A percentile compares a stretch with the other conserved stretches of the same genome.
phyloP scores from a whole-genome alignment of 257 asterid species.

The Petunia secreta region DNA sequence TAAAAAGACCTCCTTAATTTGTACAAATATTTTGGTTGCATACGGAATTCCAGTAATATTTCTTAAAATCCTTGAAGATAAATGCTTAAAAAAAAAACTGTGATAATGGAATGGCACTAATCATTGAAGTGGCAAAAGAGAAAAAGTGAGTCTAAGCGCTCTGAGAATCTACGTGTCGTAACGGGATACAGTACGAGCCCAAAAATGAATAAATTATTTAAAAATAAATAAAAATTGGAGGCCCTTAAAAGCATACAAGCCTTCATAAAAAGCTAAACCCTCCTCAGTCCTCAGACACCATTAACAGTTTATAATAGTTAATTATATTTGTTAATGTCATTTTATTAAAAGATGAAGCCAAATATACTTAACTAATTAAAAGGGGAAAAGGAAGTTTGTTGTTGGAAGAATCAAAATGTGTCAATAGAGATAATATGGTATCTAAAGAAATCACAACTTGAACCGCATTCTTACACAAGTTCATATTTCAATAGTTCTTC shows the following conservation, averaged over 20 bases:
- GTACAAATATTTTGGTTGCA: too few species aligned
- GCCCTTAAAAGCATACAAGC: not conserved
- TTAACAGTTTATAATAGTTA: not conserved
- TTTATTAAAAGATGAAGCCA: not conserved
- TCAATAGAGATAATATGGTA: not conserved
- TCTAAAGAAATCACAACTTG: not conserved
- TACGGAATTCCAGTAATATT: too few species aligned
- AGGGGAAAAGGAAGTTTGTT: not conserved
- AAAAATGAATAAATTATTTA: constrained; percentile 4
- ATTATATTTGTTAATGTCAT: not conserved
- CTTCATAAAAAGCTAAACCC: not conserved
- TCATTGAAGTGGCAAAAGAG: constrained; percentile 33
- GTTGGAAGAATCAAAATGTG: not conserved
- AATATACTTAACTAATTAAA: not conserved
- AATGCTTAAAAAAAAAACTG: not conserved
- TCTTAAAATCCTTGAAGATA: not conserved
- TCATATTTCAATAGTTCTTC: too few species aligned
- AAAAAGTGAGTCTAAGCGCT: not conserved
- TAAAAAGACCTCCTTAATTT: too few species aligned
- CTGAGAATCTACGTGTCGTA: not conserved
- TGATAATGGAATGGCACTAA: constrained; percentile 44
- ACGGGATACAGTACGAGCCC: not conserved
- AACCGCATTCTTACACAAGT: too few species aligned
- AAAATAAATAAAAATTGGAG: not conserved
- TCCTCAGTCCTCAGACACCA: not conserved